phyloP scores from a whole-genome alignment of 768 basidiomycete genomes.

The Wakefieldia striispora region DNA sequence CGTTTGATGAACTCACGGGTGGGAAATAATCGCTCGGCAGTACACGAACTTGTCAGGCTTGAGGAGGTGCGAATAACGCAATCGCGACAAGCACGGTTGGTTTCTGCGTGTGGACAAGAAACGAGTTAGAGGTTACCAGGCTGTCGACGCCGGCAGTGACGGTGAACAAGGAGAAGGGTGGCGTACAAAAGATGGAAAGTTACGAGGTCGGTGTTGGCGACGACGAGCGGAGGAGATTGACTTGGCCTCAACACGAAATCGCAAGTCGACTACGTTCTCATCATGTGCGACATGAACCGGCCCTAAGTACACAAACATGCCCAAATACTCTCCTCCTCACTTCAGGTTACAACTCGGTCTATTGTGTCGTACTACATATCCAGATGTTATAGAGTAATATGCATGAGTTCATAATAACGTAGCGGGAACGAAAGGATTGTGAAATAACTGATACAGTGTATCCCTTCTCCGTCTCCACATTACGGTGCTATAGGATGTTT shows the following conservation, averaged over 20 bases:
- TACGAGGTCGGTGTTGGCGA: conserved; percentile 26
- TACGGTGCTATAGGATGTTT: conserved; percentile 14
- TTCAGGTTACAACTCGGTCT: neutral
- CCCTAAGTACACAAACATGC: conserved; percentile 35
- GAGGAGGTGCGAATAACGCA: conserved; percentile 20
- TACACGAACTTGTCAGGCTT: conserved; percentile 23
- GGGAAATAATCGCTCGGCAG: conserved; percentile 11
- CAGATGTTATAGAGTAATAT: conserved; percentile 28
- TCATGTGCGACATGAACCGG: conserved; percentile 28
- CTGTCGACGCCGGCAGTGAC: neutral
- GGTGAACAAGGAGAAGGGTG: conserved; percentile 1
- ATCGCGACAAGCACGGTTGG: conserved; percentile 29
- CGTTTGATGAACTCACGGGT: conserved; percentile 21
- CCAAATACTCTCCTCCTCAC: conserved; percentile 19
- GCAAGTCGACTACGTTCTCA: conserved; percentile 18
- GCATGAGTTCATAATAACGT: conserved; percentile 12
- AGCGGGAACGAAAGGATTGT: conserved; percentile 13
- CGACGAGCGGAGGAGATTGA: conserved; percentile 30
- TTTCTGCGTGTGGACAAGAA: conserved; percentile 20
- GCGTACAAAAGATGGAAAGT: conserved; percentile 20
- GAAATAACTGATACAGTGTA: conserved; percentile 35
- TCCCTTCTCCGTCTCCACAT: conserved; percentile 22
- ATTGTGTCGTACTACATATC: conserved; percentile 13
- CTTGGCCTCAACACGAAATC: conserved; percentile 29
- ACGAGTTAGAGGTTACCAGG: conserved; percentile 18